Evolutionary conservation across 345 rosid species (phyloP).

Genomic region (Fremontodendron californicum): DNA sequence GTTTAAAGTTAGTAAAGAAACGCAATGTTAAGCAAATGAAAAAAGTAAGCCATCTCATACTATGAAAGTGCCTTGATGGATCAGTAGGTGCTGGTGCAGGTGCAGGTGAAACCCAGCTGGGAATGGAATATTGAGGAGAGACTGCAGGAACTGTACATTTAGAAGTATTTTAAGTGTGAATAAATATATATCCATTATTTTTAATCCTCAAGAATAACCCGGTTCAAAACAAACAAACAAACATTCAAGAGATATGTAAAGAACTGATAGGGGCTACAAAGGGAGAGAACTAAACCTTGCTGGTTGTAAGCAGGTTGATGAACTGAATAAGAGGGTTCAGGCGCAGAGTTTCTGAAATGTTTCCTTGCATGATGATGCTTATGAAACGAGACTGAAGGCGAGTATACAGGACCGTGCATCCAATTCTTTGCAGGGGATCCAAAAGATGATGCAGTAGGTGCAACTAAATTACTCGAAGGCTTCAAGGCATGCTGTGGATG

Average conservation of each 20-base stretch:
- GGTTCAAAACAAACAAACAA: not conserved
- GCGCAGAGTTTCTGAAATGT: slow-evolving; percentile 21
- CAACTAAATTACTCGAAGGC: slow-evolving; percentile 49
- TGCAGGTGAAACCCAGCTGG: slow-evolving; percentile 30
- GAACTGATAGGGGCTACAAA: not conserved
- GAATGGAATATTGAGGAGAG: slow-evolving; percentile 32
- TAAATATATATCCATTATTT: not conserved
- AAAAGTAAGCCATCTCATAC: slow-evolving; percentile 28
- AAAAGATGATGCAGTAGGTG: slow-evolving; percentile 37
- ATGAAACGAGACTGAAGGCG: slow-evolving; percentile 29
- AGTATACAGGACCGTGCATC: slow-evolving; percentile 27
- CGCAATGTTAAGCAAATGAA: slow-evolving; percentile 8
- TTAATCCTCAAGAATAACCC: not conserved
- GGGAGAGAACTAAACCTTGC: slow-evolving; percentile 28
- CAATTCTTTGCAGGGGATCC: slow-evolving; percentile 24
- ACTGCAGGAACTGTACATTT: slow-evolving; percentile 30
- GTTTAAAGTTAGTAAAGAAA: slow-evolving; percentile 1
- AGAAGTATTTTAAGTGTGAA: not conserved
- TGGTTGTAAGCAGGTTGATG: slow-evolving; percentile 20
- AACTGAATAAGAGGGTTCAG: slow-evolving; percentile 25
- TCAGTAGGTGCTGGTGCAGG: slow-evolving; percentile 34
- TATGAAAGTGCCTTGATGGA: slow-evolving; percentile 16
- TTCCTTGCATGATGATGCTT: slow-evolving; percentile 31
- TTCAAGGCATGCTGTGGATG: slow-evolving; percentile 24
- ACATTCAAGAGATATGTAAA: not conserved